phyloP scores from a whole-genome alignment of 768 basidiomycete species.

The Coprinellus micaceus region DNA sequence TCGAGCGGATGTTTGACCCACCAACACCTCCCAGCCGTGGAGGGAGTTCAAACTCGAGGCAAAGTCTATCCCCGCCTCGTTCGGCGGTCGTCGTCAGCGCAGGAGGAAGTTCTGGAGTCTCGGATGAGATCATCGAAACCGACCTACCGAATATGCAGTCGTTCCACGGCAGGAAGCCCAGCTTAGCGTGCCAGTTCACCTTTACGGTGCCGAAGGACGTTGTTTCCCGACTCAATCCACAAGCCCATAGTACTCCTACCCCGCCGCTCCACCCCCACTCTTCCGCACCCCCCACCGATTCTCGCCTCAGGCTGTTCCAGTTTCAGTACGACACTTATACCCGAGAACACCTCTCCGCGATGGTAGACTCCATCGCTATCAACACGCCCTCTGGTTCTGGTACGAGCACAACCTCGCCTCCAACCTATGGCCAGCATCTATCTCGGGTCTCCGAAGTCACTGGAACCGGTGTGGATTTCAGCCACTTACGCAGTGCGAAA shows the following conservation, averaged over 20 bases:
- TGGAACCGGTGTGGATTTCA: constrained; percentile 35
- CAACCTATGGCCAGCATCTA: constrained; percentile 41
- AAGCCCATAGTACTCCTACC: constrained; percentile 63
- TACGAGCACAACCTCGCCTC: constrained; percentile 43
- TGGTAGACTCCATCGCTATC: constrained; percentile 92
- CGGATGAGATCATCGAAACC: constrained; percentile 46
- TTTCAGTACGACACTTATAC: constrained; percentile 97
- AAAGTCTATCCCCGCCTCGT: constrained; percentile 13
- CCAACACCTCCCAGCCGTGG: constrained; percentile 66
- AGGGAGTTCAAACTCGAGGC: constrained; percentile 10
- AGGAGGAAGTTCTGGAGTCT: constrained; percentile 12
- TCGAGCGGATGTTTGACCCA: constrained; percentile 93
- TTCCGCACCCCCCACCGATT: constrained; percentile 51
- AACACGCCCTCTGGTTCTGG: constrained; percentile 63
- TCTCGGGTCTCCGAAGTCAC: constrained; percentile 48
- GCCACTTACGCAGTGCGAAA: constrained; percentile 71
- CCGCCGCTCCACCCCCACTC: constrained; percentile 27
- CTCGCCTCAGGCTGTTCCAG: constrained; percentile 82
- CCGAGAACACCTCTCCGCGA: constrained; percentile 85
- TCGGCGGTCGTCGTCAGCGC: constrained; percentile 4
- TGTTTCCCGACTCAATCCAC: constrained; percentile 37
- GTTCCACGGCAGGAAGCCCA: constrained; percentile 43
- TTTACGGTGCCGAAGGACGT: constrained; percentile 56
- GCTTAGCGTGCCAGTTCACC: constrained; percentile 64
- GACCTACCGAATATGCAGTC: constrained; percentile 48